Evolutionary conservation across 2,329 filamentous ascomycete species (phyloP).

Genomic region (Tolypocladium cylindrosporum): DNA sequence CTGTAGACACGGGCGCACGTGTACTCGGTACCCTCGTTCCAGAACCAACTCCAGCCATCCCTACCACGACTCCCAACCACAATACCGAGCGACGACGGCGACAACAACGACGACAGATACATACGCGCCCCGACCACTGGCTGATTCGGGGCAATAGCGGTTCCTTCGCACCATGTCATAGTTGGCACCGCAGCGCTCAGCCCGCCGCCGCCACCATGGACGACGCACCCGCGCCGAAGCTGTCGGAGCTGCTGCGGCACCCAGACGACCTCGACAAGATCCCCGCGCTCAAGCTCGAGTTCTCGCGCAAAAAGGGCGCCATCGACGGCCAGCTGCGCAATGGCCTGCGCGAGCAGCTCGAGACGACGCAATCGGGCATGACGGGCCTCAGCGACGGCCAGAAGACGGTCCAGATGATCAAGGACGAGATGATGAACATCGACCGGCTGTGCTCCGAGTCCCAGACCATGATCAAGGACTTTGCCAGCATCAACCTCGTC

Average conservation of each 20-base stretch:
- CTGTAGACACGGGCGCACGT: background rate
- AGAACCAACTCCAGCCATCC: background rate
- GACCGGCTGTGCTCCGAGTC: conserved; percentile 95
- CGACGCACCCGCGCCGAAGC: conserved; percentile 63
- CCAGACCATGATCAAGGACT: conserved; percentile 95
- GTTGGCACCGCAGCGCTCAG: conserved; percentile 5
- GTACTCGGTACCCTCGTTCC: background rate
- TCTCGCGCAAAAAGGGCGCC: conserved; percentile 84
- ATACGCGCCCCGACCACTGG: background rate
- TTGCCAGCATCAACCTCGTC: conserved; percentile 82
- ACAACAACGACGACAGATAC: background rate
- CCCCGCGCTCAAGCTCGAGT: conserved; percentile 77
- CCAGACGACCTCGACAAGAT: conserved; percentile 98
- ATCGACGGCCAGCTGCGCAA: conserved; percentile 84
- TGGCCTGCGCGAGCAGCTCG: conserved; percentile 83
- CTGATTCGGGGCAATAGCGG: background rate
- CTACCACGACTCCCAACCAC: background rate
- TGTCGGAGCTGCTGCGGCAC: conserved; percentile 87
- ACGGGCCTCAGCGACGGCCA: conserved; percentile 80
- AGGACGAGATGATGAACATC: conserved; percentile 98
- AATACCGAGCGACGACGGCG: background rate
- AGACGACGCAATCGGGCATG: conserved; percentile 91
- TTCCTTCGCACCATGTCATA: conserved; percentile 9
- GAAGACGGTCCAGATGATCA: conserved; percentile 83
- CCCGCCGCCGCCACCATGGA: conserved; percentile 20